These are phyloP conservation scores for Penicillium argentinense DNA, from an alignment of 495 filamentous ascomycete genomes.

Conservation along the genomic window DNA sequence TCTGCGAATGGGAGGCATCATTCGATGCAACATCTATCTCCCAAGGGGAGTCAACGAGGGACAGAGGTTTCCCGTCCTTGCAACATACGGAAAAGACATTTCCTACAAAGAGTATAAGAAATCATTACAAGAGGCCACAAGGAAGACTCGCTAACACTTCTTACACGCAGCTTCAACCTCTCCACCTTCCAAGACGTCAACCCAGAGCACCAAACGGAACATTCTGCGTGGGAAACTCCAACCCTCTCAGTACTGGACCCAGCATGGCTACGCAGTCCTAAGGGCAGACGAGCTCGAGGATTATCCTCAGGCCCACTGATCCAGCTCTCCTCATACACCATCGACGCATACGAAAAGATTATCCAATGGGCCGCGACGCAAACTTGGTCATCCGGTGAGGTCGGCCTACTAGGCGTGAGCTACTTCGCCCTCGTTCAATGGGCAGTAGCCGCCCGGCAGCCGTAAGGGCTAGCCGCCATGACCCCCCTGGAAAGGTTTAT, in stretches of 20 bases:
- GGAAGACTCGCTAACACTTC: too few relatives aligned
- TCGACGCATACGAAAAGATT: constrained; percentile 48
- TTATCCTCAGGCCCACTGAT: too few relatives aligned
- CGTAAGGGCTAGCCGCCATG: constrained; percentile 50
- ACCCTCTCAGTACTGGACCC: constrained; percentile 54
- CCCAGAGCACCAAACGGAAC: constrained; percentile 37
- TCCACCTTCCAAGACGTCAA: constrained; percentile 43
- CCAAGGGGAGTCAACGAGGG: too few relatives aligned
- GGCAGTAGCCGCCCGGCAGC: constrained; percentile 41
- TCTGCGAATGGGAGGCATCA: too few relatives aligned
- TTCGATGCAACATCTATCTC: too few relatives aligned
- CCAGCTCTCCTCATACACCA: too few relatives aligned
- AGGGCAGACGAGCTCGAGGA: constrained; percentile 51
- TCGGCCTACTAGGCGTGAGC: constrained; percentile 57
- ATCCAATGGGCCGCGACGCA: constrained; percentile 58
- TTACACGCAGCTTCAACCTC: constrained; percentile 33
- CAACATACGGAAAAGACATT: too few relatives aligned
- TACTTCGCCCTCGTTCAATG: constrained; percentile 51
- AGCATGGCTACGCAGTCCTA: constrained; percentile 50
- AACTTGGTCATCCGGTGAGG: constrained; percentile 54
- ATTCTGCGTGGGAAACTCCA: constrained; percentile 59
- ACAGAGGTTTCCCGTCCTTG: too few relatives aligned
- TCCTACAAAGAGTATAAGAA: too few relatives aligned
- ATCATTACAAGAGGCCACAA: too few relatives aligned
- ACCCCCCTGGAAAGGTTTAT: constrained; percentile 63